These are phyloP conservation scores for Isatis tinctoria DNA, from an alignment of 345 rosid species.

Conservation along the genomic window DNA sequence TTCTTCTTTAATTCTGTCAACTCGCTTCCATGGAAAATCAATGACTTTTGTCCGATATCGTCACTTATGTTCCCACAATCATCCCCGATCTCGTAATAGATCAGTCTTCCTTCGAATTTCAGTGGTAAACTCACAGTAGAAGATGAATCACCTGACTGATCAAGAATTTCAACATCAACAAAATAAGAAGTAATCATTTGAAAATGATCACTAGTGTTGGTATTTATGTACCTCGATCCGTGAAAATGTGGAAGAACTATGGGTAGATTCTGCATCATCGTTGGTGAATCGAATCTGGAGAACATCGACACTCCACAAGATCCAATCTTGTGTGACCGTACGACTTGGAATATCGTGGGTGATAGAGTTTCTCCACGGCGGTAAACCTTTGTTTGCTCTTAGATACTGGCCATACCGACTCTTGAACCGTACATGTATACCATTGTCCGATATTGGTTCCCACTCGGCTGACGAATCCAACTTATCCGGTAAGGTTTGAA, in stretches of 20 bases:
- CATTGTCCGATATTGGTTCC: constrained; percentile 63
- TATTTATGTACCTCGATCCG: constrained; percentile 13
- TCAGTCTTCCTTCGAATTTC: constrained; percentile 51
- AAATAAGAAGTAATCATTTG: neutral
- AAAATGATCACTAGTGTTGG: neutral
- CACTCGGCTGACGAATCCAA: constrained; percentile 56
- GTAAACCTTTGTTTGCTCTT: constrained; percentile 62
- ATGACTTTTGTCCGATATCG: constrained; percentile 29
- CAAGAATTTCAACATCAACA: neutral
- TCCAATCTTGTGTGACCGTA: constrained; percentile 54
- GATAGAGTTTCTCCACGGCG: constrained; percentile 76
- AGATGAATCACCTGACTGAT: constrained; percentile 20
- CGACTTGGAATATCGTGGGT: constrained; percentile 69
- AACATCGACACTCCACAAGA: constrained; percentile 68
- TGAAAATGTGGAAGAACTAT: constrained; percentile 20
- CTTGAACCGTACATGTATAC: constrained; percentile 50
- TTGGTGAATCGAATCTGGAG: constrained; percentile 32
- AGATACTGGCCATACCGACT: constrained; percentile 50
- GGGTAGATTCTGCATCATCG: constrained; percentile 16
- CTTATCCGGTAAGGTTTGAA: constrained; percentile 32
- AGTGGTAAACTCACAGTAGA: constrained; percentile 16
- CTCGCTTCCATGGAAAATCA: constrained; percentile 59
- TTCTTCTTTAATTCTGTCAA: constrained; percentile 52
- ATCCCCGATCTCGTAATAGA: constrained; percentile 54
- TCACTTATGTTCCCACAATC: constrained; percentile 44